Conservation (phyloP, 192 early-diverging fungal genomes). For the Coemansia sp. region DNA sequence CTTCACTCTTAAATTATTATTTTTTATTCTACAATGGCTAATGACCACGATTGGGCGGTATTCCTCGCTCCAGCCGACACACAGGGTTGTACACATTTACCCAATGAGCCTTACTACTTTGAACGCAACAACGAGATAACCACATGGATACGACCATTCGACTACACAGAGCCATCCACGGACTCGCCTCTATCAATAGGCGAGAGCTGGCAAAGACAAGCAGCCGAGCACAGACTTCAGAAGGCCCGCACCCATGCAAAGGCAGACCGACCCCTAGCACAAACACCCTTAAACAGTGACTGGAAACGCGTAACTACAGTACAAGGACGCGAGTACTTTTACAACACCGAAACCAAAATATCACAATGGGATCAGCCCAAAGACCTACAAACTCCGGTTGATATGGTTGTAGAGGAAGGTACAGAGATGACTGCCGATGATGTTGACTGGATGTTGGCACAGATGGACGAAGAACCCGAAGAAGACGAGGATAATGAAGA, state of each 20-base stretch:
- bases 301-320: constrained; percentile 38
- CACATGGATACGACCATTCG: constrained; percentile 52
- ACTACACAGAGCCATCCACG: constrained; percentile 13
- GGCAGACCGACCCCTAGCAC: constrained; percentile 21
- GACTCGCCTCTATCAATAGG: constrained; percentile 9
- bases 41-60: constrained; percentile 43
- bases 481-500: constrained; percentile 6
- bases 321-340: constrained; percentile 41
- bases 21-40: background rate
- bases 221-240: constrained; percentile 6
- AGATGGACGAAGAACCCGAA: constrained; percentile 27
- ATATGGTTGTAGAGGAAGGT: background rate
- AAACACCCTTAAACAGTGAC: background rate
- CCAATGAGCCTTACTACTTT: constrained; percentile 42
- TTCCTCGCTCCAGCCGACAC: constrained; percentile 33
- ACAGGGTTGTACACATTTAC: background rate
- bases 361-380: constrained; percentile 33
- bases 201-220: constrained; percentile 21
- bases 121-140: constrained; percentile 44
- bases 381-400: background rate
- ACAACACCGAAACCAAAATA: constrained; percentile 20
- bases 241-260: constrained; percentile 14
- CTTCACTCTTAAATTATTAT: background rate
- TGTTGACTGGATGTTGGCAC: constrained; percentile 54
- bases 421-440: constrained; percentile 47